A percentile compares a stretch with the other conserved stretches of the same genome.
Evolutionary conservation across 805 yeast species (phyloP).

Genomic region (Kodamaea kaohsiungensis): DNA sequence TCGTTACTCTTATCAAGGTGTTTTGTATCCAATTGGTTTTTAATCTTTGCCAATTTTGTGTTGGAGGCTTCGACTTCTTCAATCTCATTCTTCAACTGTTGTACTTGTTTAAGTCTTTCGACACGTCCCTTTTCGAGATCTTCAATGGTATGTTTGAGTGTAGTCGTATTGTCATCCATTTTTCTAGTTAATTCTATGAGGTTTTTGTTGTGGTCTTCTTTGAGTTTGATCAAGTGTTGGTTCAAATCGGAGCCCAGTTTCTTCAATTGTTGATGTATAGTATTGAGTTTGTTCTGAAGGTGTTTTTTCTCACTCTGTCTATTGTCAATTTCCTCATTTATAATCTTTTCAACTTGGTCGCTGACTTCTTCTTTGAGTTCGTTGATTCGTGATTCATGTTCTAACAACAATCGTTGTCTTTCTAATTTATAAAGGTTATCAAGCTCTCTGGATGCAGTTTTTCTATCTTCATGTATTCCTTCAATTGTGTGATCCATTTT

Average conservation of each 20-base stretch:
- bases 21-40: conserved; percentile 7
- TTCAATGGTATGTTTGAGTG: conserved; percentile 13
- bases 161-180: conserved; percentile 18
- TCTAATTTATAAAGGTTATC: conserved; percentile 10
- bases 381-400: conserved; percentile 25
- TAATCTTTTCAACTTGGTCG: conserved; percentile 38
- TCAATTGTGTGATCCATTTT: conserved; percentile 8
- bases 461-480: conserved; percentile 7
- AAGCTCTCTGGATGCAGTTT: conserved; percentile 2
- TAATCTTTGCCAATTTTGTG: background rate
- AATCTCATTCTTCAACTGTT: conserved; percentile 2
- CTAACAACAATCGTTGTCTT: conserved; percentile 18
- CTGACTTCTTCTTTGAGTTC: conserved; percentile 30
- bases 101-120: conserved; percentile 8
- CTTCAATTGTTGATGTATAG: background rate
- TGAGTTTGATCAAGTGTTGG: conserved; percentile 23
- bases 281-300: background rate
- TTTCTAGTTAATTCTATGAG: conserved; percentile 14
- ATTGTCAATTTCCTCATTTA: conserved; percentile 31
- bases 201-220: conserved; percentile 25
- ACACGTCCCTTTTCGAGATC: conserved; percentile 8
- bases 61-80: conserved; percentile 4
- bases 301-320: conserved; percentile 9
- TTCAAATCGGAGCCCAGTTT: conserved; percentile 21
- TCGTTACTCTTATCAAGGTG: conserved; percentile 16